Conservation (phyloP, 768 basidiomycete genomes). For the Lactifluus pinguis region DNA sequence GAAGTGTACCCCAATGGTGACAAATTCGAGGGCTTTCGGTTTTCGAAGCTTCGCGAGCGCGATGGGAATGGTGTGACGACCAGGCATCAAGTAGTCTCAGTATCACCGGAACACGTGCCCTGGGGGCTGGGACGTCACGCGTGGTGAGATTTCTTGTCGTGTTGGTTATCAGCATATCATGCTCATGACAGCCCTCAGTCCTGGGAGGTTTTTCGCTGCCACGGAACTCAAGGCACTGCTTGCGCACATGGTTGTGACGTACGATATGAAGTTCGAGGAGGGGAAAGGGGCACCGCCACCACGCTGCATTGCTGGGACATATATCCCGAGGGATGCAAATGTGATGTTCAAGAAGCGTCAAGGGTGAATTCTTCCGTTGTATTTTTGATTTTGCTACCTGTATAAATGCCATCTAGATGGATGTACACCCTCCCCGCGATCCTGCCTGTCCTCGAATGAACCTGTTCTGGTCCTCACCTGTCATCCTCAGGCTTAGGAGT, state of each 20-base stretch:
- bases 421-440: no score
- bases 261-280: constrained; percentile 26
- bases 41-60: background rate
- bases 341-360: constrained; percentile 1
- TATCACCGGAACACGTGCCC: constrained; percentile 14
- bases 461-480: no score
- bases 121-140: constrained; percentile 20
- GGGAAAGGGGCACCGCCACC: constrained; percentile 6
- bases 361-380: background rate
- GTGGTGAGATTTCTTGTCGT: constrained; percentile 18
- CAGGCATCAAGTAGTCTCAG: constrained; percentile 6
- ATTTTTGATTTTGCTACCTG: no score
- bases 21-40: constrained; percentile 33
- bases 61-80: background rate
- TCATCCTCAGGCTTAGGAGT: no score
- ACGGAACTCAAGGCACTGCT: constrained; percentile 29
- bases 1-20: constrained; percentile 28
- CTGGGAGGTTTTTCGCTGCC: constrained; percentile 30
- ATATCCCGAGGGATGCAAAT: background rate
- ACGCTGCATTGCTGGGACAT: background rate
- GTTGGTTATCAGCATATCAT: background rate
- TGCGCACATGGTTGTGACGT: constrained; percentile 26
- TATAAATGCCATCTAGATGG: no score
- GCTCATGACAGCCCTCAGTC: constrained; percentile 17
- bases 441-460: no score